phyloP scores from a whole-genome alignment of 2,329 filamentous ascomycete species.

The Lasiodiplodia citricola region DNA sequence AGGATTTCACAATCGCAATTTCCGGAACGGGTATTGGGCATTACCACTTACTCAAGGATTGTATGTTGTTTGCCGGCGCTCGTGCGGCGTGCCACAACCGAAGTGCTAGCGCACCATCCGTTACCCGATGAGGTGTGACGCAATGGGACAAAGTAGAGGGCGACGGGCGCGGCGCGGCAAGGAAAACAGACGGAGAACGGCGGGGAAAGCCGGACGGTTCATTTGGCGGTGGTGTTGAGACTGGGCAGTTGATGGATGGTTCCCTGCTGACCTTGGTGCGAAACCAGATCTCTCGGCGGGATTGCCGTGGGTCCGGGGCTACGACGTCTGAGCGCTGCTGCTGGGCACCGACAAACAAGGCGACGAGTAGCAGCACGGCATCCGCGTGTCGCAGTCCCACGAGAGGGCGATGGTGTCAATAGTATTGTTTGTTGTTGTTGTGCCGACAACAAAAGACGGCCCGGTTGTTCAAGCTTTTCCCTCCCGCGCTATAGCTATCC shows the following conservation, averaged over 20 bases:
- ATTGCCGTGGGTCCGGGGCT: conserved; percentile 9
- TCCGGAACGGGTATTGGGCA: background rate
- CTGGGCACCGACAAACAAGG: background rate
- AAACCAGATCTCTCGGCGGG: background rate
- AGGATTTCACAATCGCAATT: background rate
- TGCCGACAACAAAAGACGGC: background rate
- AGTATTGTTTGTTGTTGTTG: conserved; percentile 6
- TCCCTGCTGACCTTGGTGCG: background rate
- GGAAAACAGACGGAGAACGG: background rate
- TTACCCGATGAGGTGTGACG: background rate
- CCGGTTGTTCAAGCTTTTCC: background rate
- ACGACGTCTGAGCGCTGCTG: background rate
- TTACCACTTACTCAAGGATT: background rate
- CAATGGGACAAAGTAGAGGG: background rate
- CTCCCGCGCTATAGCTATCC: background rate
- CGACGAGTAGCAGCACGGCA: background rate
- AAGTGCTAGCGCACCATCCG: background rate
- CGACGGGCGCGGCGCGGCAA: background rate
- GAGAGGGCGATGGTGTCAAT: background rate
- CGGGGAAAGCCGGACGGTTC: background rate
- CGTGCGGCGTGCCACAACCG: background rate
- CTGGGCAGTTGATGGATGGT: background rate
- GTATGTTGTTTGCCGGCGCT: background rate
- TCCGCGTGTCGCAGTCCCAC: conserved; percentile 1
- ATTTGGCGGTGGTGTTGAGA: background rate